Conservation (phyloP, 257 asterid genomes). For the Linaria vulgaris region DNA sequence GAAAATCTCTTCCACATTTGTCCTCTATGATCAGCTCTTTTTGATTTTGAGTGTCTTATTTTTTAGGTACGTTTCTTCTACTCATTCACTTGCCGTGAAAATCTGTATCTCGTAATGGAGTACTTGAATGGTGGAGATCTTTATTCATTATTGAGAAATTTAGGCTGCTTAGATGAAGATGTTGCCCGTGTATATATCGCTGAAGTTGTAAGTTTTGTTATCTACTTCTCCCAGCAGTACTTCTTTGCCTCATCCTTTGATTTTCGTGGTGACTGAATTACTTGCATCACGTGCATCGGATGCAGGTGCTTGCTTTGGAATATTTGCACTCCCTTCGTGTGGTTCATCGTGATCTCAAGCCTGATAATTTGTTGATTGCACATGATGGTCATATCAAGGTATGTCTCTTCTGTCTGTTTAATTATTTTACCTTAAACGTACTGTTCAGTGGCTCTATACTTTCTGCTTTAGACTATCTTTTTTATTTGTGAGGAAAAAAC, state of each 20-base stretch:
- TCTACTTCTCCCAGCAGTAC: constrained; percentile 16
- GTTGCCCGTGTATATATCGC: constrained; percentile 96
- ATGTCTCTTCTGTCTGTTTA: neutral
- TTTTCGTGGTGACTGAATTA: constrained; percentile 20
- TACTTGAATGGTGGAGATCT: constrained; percentile 99
- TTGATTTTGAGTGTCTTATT: constrained; percentile 27
- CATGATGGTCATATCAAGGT: constrained; percentile 99
- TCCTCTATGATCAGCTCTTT: constrained; percentile 9
- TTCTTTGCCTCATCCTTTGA: constrained; percentile 5
- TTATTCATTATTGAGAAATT: constrained; percentile 90
- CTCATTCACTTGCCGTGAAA: constrained; percentile 98
- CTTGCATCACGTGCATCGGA: constrained; percentile 25
- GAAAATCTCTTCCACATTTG: constrained; percentile 23
- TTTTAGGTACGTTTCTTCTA: constrained; percentile 93
- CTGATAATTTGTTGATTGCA: constrained; percentile 97
- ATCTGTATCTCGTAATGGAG: constrained; percentile 98
- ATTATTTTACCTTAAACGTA: too few relatives aligned
- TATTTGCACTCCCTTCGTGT: constrained; percentile 88
- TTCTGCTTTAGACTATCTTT: too few relatives aligned
- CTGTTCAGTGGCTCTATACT: too few relatives aligned
- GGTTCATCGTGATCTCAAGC: constrained; percentile 99
- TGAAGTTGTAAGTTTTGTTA: constrained; percentile 81
- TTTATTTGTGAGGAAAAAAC: too few relatives aligned
- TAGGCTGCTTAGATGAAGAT: constrained; percentile 97
- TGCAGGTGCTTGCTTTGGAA: constrained; percentile 98